Base-by-base conservation (phyloP, 2,329 filamentous ascomycete genomes). In the Colletotrichum destructivum region DNA sequence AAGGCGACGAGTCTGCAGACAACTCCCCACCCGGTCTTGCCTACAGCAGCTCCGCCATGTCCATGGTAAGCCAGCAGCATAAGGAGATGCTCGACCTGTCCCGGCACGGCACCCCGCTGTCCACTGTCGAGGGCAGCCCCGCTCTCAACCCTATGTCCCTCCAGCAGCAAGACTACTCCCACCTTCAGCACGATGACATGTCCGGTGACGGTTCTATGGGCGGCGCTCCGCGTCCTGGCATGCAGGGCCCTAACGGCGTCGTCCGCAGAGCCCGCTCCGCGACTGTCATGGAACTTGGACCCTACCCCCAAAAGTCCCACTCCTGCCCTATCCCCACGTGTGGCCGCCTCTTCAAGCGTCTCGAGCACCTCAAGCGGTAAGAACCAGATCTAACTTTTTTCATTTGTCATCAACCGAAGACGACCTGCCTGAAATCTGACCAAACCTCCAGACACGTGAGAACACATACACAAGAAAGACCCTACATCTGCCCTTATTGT, bases 271-370 rank as follows among this genome's bases (percentile, higher is more conserved):
- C 96, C 75, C 92, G 96, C 75, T 98, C 95, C 76, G 96, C 96
- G 63, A 98, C 96, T 4, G 93, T 97, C 83, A 97, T 97, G 93
- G 96, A 99, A 82, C 90, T 98, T 74, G 95, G 94, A 42, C 96
- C 97, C 16, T 98, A 98, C 81, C 95, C 96, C 62, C 94, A 97
- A 81, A 99, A 99, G 84, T 98, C 95, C 51, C 96, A 99, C 84
- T 98, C 96, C 2, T 99, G 96, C 86, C 96, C 96, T n/a, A 99
- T 99, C 79, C 96, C 96, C 38, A 97, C 96, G 66, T 99, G 96
- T 82, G 96, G 96, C 66, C 93, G 96, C 79, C 90, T 98, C 74
- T 99, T 99, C 90, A 99, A 99, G 91, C 92, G 96, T 84, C 90
- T 99, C 87, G 96, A 99, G 87, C 96, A 99, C 86, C 91, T 99